Percentiles rank a stretch among this genome's conserved stretches.
phyloP scores from a whole-genome alignment of 805 yeast species.

The Osmozyma mogii region DNA sequence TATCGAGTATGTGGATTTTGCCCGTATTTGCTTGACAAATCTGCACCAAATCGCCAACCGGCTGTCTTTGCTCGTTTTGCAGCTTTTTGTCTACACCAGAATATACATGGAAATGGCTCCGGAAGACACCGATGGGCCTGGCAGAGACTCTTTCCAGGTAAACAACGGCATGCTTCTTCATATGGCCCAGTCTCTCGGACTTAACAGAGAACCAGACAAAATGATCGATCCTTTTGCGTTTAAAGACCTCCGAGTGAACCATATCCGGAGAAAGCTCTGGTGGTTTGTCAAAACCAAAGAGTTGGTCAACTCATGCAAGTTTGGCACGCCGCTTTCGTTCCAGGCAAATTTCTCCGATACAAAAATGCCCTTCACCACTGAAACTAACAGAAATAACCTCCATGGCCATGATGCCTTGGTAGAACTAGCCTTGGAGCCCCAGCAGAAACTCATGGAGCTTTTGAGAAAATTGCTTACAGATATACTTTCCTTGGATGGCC shows the following conservation, averaged over 20 bases:
- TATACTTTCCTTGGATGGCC: slow-evolving; percentile 3
- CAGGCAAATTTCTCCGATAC: slow-evolving; percentile 7
- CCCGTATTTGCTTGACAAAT: slow-evolving; percentile 10
- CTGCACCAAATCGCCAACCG: slow-evolving; percentile 7
- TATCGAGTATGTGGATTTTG: slow-evolving; percentile 11
- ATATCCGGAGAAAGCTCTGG: slow-evolving; percentile 13
- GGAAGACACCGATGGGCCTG: slow-evolving; percentile 13
- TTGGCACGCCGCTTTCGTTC: slow-evolving; percentile 8
- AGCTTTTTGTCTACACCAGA: slow-evolving; percentile 7
- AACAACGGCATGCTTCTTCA: slow-evolving; percentile 10
- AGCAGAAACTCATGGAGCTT: slow-evolving; percentile 2
- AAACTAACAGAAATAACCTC: slow-evolving; percentile 3
- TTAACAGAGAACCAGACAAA: slow-evolving; percentile 11
- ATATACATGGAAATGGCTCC: slow-evolving; percentile 11
- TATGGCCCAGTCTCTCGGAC: slow-evolving; percentile 10
- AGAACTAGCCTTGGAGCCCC: slow-evolving; percentile 1
- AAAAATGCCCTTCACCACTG: slow-evolving; percentile 4
- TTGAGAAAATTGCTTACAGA: slow-evolving; percentile 3
- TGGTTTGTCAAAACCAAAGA: slow-evolving; percentile 8
- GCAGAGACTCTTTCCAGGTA: slow-evolving; percentile 10
- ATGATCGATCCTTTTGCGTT: slow-evolving; percentile 5
- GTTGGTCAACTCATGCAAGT: slow-evolving; percentile 7
- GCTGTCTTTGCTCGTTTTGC: slow-evolving; percentile 7
- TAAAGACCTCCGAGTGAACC: slow-evolving; percentile 4
- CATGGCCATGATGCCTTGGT: slow-evolving; percentile 4